phyloP scores from a whole-genome alignment of 116 monocot species.

The Iris pallida region DNA sequence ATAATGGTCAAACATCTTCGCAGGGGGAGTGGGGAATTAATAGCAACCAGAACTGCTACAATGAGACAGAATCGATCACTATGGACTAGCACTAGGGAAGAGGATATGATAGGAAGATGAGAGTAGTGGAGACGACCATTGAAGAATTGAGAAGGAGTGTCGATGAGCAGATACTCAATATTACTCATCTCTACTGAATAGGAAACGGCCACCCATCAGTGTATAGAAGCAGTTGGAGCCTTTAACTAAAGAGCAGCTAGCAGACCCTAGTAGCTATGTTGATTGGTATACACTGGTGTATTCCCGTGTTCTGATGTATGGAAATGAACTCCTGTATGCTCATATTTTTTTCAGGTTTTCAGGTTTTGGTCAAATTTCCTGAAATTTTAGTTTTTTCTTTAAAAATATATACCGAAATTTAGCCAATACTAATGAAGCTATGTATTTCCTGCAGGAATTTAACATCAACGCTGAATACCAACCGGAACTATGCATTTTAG shows the following conservation, averaged over 20 bases:
- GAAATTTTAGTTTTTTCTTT: too few relatives aligned
- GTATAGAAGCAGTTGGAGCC: slow-evolving; percentile 83
- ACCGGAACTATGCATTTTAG: too few relatives aligned
- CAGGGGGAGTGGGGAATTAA: slow-evolving; percentile 56
- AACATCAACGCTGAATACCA: too few relatives aligned
- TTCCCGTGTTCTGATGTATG: too few relatives aligned
- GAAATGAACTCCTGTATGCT: too few relatives aligned
- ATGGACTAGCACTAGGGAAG: slow-evolving; percentile 36
- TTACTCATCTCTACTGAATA: slow-evolving; percentile 81
- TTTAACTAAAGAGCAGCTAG: slow-evolving; percentile 42
- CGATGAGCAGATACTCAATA: slow-evolving; percentile 46
- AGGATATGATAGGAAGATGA: slow-evolving; percentile 44
- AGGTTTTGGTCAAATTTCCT: too few relatives aligned
- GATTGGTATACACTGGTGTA: too few relatives aligned
- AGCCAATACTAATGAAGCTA: too few relatives aligned
- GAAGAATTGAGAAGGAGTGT: slow-evolving; percentile 34
- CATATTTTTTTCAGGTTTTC: too few relatives aligned
- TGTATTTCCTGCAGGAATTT: too few relatives aligned
- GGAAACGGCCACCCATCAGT: slow-evolving; percentile 82
- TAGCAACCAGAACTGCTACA: slow-evolving; percentile 55
- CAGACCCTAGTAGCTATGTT: slow-evolving; percentile 58
- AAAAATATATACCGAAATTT: too few relatives aligned
- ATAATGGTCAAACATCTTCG: neutral
- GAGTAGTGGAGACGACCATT: slow-evolving; percentile 27
- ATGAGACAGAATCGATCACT: slow-evolving; percentile 57